A percentile compares a stretch with the other conserved stretches of the same genome.
phyloP scores from a whole-genome alignment of 164 flowering plant species.

The Cinnamomum micranthum region DNA sequence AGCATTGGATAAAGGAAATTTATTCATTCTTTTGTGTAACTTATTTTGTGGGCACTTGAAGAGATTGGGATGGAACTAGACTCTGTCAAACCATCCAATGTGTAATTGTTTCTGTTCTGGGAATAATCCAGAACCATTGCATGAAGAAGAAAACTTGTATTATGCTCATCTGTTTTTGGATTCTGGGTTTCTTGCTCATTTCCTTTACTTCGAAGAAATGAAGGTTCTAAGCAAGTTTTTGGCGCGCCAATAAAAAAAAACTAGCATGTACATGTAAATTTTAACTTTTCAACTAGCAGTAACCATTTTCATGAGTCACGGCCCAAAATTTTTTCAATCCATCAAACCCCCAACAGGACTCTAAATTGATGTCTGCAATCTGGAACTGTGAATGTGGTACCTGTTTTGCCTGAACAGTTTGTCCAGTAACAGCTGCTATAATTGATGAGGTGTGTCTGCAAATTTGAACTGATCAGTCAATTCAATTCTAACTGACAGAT shows the following conservation, averaged over 20 bases:
- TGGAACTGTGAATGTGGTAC: too few relatives aligned
- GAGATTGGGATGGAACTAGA: neutral
- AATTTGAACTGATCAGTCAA: too few relatives aligned
- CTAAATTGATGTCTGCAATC: too few relatives aligned
- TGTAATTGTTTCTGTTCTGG: neutral
- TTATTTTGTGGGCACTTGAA: neutral
- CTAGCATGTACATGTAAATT: neutral
- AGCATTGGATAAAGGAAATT: neutral
- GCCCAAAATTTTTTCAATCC: neutral
- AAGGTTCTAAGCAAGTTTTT: neutral
- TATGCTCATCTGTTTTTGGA: too few relatives aligned
- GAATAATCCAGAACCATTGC: neutral
- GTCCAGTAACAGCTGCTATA: too few relatives aligned
- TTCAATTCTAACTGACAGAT: too few relatives aligned
- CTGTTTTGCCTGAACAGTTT: too few relatives aligned
- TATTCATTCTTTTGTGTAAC: neutral
- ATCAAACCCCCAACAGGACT: too few relatives aligned
- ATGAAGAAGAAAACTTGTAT: neutral
- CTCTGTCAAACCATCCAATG: neutral
- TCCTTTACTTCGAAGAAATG: neutral
- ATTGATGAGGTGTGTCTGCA: too few relatives aligned
- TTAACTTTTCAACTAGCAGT: neutral
- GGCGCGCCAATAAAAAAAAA: neutral
- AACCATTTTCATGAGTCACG: neutral
- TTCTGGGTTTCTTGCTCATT: neutral